phyloP scores from a whole-genome alignment of 768 basidiomycete genomes.

The Pulveroboletus ravenelii region DNA sequence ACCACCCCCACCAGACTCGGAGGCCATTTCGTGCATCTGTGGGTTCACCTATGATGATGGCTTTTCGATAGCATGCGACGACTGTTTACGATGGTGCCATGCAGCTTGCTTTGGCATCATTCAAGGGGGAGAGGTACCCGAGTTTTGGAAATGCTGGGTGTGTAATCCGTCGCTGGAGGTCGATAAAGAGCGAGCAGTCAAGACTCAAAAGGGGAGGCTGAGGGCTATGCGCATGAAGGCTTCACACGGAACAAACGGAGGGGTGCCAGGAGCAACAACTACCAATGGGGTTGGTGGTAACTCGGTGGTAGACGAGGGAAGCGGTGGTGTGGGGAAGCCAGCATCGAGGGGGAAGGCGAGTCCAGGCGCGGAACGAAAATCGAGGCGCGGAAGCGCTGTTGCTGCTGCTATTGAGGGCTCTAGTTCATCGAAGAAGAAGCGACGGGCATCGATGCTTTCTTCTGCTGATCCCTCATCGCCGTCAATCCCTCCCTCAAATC shows the following conservation, averaged over 20 bases:
- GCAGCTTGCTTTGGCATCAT: constrained; percentile 69
- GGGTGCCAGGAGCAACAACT: constrained; percentile 11
- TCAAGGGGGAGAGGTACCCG: constrained; percentile 52
- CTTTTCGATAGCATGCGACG: constrained; percentile 81
- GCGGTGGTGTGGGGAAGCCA: constrained; percentile 18
- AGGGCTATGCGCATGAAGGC: constrained; percentile 28
- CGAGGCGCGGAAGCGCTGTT: constrained; percentile 31
- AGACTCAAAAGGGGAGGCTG: constrained; percentile 39
- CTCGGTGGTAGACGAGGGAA: constrained; percentile 16
- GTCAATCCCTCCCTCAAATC: constrained; percentile 10
- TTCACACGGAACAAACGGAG: constrained; percentile 25
- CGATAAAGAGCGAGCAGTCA: constrained; percentile 45
- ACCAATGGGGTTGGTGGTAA: constrained; percentile 15
- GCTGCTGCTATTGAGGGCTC: constrained; percentile 35
- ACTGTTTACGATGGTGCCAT: constrained; percentile 81
- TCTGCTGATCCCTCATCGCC: constrained; percentile 18
- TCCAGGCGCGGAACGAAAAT: constrained; percentile 37
- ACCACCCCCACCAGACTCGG: constrained; percentile 34
- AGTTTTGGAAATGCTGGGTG: constrained; percentile 73
- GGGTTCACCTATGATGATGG: constrained; percentile 73
- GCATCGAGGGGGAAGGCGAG: constrained; percentile 34
- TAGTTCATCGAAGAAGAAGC: constrained; percentile 33
- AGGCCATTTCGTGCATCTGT: constrained; percentile 70
- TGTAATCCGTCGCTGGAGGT: constrained; percentile 49
- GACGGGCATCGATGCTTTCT: constrained; percentile 35